phyloP scores from a whole-genome alignment of 2,329 filamentous ascomycete species.

The Hirsutella thompsonii region DNA sequence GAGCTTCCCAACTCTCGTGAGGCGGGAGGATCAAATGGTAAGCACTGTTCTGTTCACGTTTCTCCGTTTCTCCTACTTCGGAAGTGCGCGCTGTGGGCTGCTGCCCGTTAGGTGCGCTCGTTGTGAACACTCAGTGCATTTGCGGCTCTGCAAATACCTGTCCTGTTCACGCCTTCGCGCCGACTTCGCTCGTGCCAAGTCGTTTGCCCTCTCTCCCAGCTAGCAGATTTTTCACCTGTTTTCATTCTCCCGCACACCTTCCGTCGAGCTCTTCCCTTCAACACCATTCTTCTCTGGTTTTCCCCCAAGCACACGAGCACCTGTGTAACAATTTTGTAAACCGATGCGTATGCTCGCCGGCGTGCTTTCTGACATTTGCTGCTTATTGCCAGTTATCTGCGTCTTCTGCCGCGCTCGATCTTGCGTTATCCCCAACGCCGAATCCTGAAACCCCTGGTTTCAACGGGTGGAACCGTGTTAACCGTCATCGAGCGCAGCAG shows the following conservation, averaged over 20 bases:
- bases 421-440: slow-evolving; percentile 57
- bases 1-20: slow-evolving; percentile 73
- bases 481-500: slow-evolving; percentile 56
- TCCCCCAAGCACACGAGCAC: not conserved
- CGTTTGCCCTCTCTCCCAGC: no score
- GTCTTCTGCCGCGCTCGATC: slow-evolving; percentile 68
- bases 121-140: not conserved
- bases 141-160: no score
- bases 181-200: no score
- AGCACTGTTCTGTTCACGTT: slow-evolving; percentile 10
- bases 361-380: slow-evolving; percentile 18
- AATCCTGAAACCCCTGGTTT: slow-evolving; percentile 38
- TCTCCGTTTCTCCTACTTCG: not conserved
- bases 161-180: no score
- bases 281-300: not conserved
- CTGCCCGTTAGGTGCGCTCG: not conserved
- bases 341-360: slow-evolving; percentile 8
- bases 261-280: not conserved
- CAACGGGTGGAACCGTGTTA: slow-evolving; percentile 46
- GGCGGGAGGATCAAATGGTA: slow-evolving; percentile 47
- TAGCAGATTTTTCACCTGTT: no score
- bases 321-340: not conserved
- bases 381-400: slow-evolving; percentile 53
- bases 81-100: not conserved
- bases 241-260: no score